Conservation (phyloP, 78 protist genomes). For the Chrysochromulina parva region DNA sequence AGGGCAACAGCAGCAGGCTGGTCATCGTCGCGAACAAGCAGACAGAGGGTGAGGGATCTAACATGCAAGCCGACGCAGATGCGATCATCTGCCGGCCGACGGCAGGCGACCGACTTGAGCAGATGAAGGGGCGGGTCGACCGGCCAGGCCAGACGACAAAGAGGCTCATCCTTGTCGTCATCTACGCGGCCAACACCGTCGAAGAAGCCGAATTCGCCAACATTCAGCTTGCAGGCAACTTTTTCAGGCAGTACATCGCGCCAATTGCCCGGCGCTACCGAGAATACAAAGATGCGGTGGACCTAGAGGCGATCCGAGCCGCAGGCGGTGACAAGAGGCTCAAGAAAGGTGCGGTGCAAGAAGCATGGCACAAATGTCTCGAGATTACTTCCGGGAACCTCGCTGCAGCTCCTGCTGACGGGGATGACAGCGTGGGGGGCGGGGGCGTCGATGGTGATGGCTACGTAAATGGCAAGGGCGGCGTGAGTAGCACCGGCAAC, state of each 20-base stretch:
- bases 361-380: too few relatives aligned
- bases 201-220: conserved; percentile 35
- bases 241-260: conserved; percentile 34
- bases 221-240: conserved; percentile 6
- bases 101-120: conserved; percentile 35
- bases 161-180: background rate
- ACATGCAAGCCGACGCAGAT: conserved; percentile 8
- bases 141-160: conserved; percentile 33
- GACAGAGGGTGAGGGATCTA: background rate
- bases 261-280: background rate
- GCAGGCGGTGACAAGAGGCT: too few relatives aligned
- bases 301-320: too few relatives aligned
- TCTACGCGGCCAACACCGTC: conserved; percentile 15
- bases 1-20: too few relatives aligned
- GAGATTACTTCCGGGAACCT: too few relatives aligned
- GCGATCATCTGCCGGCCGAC: conserved; percentile 28
- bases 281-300: background rate
- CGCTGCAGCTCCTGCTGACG: too few relatives aligned
- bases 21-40: background rate
- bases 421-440: too few relatives aligned
- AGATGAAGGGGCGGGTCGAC: conserved; percentile 40
- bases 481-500: too few relatives aligned
- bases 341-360: too few relatives aligned
- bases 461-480: too few relatives aligned
- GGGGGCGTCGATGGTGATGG: too few relatives aligned